Conservation (phyloP, 768 basidiomycete species). For the Pulveroboletus ravenelii region DNA sequence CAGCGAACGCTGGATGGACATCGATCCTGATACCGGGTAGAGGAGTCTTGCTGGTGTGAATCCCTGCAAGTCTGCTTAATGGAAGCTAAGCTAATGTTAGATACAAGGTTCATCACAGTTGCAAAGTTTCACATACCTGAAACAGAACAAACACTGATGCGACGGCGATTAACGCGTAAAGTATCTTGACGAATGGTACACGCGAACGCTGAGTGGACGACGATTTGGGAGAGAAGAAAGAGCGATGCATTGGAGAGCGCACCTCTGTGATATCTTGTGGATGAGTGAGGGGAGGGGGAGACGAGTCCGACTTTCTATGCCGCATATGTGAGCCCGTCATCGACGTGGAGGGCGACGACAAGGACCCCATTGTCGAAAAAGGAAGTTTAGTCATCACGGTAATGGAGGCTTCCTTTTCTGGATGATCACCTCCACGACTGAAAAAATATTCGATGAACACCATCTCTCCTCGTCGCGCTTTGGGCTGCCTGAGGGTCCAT, state of each 20-base stretch:
- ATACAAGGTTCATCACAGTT: neutral
- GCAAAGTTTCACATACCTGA: conserved; percentile 15
- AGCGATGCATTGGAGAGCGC: neutral
- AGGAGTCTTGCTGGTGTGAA: neutral
- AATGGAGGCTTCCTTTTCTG: conserved; percentile 2
- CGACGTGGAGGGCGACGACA: neutral
- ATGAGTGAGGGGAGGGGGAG: neutral
- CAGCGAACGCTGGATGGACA: conserved; percentile 30
- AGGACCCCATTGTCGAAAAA: too few relatives aligned
- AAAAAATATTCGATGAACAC: too few relatives aligned
- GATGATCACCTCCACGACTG: neutral
- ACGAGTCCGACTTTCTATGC: conserved; percentile 18
- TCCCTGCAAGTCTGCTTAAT: conserved; percentile 1
- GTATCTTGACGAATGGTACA: neutral
- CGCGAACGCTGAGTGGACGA: conserved; percentile 3
- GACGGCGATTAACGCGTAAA: conserved; percentile 10
- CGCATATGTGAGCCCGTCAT: conserved; percentile 11
- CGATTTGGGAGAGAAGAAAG: neutral
- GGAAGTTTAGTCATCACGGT: neutral
- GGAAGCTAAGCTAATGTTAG: conserved; percentile 16
- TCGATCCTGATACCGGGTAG: conserved; percentile 21
- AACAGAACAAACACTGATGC: conserved; percentile 11
- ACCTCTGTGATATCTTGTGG: conserved; percentile 6
- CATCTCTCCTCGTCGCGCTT: neutral
- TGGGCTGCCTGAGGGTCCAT: conserved; percentile 4